Evolutionary conservation across 805 yeast species (phyloP), one percentile per base, ranked within the genome.

Genomic region (Lipomyces starkeyi): DNA sequence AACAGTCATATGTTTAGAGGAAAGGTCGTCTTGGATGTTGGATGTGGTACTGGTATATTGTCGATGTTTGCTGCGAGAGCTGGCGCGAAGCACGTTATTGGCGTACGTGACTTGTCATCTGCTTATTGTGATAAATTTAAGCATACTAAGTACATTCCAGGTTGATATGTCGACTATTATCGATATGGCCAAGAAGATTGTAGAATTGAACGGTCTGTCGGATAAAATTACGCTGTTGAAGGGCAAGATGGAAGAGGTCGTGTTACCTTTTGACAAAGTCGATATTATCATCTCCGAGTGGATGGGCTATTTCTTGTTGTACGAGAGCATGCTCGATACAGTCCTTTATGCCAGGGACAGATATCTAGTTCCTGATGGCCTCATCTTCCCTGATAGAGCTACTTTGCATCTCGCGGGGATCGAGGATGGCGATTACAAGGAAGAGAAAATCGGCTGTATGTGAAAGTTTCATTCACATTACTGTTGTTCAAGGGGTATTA

Each of bases 271-370:
- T 73, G 87, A 88, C 67, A 83, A 90, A 77, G 99, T 95, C 63
- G 99, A 95, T 78, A 95, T 95, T 74, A 95, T 95, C 73, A 89
- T 95, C 71, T 88, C 95, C 72, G 99, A 95, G 80, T 95, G 99
- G 99, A 95, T 95, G 99, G 99, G 99, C n/a, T 95, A 95, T 80
- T 95, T 95, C 77, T 81, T 96, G 74, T 83, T 96, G 66, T 95
- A 94, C 79, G 99, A 95, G 84, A 91, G 97, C 70, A 95, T 95
- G 99, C 85, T 95, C 79, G 98, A 95, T 80, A 92, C 98, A 32
- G 99, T 95, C 32, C 83, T 95, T 73, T 86, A 87, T 73, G 99
- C 99, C 52, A 87, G 99, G 81, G 99, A 95, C 81, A 87, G 85
- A 78, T 96, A 93, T 80, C 77, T 82, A 66, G 88, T 82, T 58